phyloP scores from a whole-genome alignment of 176 grass and related monocot species.

The Themeda triandra region DNA sequence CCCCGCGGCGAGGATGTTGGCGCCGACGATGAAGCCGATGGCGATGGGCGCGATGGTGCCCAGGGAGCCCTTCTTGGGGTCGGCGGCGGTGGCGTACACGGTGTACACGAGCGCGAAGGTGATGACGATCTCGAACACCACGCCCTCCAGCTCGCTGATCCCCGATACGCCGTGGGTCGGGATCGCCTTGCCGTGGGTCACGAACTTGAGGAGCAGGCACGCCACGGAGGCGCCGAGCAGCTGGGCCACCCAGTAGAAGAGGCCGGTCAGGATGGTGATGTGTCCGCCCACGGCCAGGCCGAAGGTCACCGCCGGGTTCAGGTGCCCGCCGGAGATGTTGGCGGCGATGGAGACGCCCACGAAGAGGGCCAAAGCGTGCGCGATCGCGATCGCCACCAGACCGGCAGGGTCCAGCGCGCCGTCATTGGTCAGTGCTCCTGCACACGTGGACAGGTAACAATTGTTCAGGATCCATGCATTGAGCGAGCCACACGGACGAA shows the following conservation, averaged over 20 bases:
- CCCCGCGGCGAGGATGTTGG: constrained; percentile 91
- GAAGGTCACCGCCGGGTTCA: constrained; percentile 91
- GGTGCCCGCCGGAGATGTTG: constrained; percentile 93
- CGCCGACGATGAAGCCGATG: constrained; percentile 97
- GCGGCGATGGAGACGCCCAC: constrained; percentile 81
- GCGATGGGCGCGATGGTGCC: constrained; percentile 90
- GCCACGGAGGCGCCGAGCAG: constrained; percentile 67
- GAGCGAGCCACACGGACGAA: background rate
- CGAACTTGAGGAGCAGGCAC: constrained; percentile 85
- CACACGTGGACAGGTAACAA: background rate
- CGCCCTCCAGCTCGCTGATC: constrained; percentile 69
- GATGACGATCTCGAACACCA: constrained; percentile 85
- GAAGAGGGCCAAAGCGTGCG: constrained; percentile 81
- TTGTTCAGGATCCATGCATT: background rate
- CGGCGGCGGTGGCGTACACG: constrained; percentile 88
- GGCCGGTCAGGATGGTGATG: constrained; percentile 90
- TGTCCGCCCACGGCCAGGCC: constrained; percentile 79
- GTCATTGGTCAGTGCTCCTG: constrained; percentile 55
- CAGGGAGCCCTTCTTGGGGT: constrained; percentile 89
- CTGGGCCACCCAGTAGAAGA: constrained; percentile 95
- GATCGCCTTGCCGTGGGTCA: constrained; percentile 84
- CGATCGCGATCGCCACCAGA: constrained; percentile 77
- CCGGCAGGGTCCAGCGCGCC: constrained; percentile 76
- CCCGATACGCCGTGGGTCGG: constrained; percentile 77
- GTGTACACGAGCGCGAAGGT: constrained; percentile 97